These are phyloP conservation scores for Fusarium gaditjirri DNA, from an alignment of 2,329 filamentous ascomycete genomes.

Conservation along the genomic window DNA sequence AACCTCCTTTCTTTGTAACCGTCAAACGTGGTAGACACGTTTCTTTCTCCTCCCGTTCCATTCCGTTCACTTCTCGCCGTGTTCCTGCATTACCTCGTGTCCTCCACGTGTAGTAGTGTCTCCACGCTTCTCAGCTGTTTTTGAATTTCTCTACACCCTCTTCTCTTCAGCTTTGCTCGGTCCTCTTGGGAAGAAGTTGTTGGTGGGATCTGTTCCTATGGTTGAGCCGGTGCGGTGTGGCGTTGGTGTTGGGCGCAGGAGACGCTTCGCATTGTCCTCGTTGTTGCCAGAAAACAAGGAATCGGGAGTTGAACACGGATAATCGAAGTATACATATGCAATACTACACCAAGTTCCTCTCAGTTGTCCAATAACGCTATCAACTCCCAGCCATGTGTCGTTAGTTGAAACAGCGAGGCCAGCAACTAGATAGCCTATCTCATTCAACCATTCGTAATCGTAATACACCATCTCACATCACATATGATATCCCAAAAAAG, in stretches of 20 bases:
- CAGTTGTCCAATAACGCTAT: not conserved
- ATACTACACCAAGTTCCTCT: not conserved
- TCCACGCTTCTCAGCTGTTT: not conserved
- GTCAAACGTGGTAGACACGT: conserved; percentile 32
- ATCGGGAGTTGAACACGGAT: not conserved
- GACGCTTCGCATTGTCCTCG: conserved; percentile 3
- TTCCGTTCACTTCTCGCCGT: not conserved
- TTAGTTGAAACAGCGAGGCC: conserved; percentile 9
- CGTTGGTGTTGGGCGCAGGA: conserved; percentile 1
- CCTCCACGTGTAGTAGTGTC: conserved; percentile 40
- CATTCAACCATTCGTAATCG: not conserved
- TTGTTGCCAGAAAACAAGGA: not conserved
- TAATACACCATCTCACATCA: conserved; percentile 4
- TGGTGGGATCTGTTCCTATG: conserved; percentile 1
- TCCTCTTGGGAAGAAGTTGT: not conserved
- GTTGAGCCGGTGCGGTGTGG: conserved; percentile 14
- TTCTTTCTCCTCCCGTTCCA: conserved; percentile 16
- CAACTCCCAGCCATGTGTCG: not conserved
- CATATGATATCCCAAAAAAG: not conserved
- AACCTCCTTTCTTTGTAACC: not conserved
- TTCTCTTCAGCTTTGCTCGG: not conserved
- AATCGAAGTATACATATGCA: not conserved
- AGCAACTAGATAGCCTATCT: not conserved
- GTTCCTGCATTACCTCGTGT: conserved; percentile 31
- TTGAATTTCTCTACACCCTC: conserved; percentile 1